phyloP scores from a whole-genome alignment of 192 early-diverging fungal species.

The Obelidium mucronatum region DNA sequence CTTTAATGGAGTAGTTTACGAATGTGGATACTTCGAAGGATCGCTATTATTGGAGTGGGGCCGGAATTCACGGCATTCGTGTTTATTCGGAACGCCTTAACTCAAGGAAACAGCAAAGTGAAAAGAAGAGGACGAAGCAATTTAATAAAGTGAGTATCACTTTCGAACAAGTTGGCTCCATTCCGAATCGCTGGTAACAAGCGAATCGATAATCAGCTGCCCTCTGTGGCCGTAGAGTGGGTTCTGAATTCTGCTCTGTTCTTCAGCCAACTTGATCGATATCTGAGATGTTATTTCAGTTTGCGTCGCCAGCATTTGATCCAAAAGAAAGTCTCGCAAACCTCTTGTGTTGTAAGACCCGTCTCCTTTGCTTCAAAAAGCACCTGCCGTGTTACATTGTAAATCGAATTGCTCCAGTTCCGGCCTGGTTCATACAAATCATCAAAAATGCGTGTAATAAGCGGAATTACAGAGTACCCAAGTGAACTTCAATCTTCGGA shows the following conservation, averaged over 20 bases:
- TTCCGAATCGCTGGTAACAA: conserved; percentile 38
- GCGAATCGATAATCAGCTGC: conserved; percentile 43
- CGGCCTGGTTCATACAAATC: background rate
- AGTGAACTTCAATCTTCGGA: conserved; percentile 49
- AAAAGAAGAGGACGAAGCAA: no score
- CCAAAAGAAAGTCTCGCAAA: no score
- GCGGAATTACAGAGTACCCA: conserved; percentile 34
- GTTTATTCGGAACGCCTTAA: background rate
- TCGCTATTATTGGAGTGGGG: background rate
- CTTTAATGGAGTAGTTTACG: background rate
- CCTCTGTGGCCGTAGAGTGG: conserved; percentile 55
- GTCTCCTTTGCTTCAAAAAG: conserved; percentile 24
- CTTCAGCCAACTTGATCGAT: conserved; percentile 45
- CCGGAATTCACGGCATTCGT: background rate
- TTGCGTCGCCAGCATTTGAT: no score
- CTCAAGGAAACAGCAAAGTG: no score
- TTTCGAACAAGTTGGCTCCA: conserved; percentile 3
- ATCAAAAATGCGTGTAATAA: background rate
- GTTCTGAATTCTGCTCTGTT: conserved; percentile 28
- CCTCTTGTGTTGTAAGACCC: conserved; percentile 47
- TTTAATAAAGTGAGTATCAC: background rate
- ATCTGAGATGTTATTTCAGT: conserved; percentile 30
- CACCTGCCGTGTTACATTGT: conserved; percentile 43
- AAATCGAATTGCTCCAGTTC: conserved; percentile 48
- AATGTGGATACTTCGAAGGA: background rate